Evolutionary conservation across 371 early-diverging fungal genomes (phyloP).

Genomic region (Rhizomucor miehei): DNA sequence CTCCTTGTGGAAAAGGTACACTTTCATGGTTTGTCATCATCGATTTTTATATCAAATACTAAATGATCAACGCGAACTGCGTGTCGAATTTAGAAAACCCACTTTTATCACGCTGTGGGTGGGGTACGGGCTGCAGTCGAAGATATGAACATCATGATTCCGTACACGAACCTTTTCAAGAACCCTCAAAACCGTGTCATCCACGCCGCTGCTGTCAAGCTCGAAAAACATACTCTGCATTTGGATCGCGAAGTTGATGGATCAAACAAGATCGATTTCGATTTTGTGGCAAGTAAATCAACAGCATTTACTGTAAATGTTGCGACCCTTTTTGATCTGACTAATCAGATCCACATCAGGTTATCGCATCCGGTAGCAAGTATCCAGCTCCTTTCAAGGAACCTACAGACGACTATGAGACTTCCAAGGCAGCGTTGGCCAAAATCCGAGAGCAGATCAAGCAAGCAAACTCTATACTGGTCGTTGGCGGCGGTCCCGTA

Average conservation of each 20-base stretch:
- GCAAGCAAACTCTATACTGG: constrained; percentile 42
- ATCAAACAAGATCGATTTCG: constrained; percentile 14
- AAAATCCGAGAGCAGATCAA: constrained; percentile 29
- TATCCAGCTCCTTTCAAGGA: constrained; percentile 23
- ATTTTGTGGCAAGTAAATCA: constrained; percentile 16
- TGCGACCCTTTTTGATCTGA: background rate
- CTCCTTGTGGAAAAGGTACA: constrained; percentile 29
- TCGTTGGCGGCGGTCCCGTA: constrained; percentile 58
- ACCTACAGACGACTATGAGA: constrained; percentile 11
- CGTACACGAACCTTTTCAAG: constrained; percentile 27
- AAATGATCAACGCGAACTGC: too few species aligned
- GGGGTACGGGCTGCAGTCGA: constrained; percentile 24
- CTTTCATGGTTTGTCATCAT: too few species aligned
- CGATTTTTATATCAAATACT: too few species aligned
- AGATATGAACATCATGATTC: constrained; percentile 22
- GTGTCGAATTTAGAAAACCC: constrained; percentile 22
- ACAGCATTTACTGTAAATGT: too few species aligned
- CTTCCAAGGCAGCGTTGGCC: constrained; percentile 22
- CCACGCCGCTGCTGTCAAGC: constrained; percentile 20
- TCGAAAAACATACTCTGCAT: constrained; percentile 13
- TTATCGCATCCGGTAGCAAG: constrained; percentile 28
- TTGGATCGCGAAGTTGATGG: constrained; percentile 12
- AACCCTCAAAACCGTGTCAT: constrained; percentile 22
- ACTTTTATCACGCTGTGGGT: constrained; percentile 32
- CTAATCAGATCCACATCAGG: constrained; percentile 4